These are phyloP conservation scores for Backusella mclennaniae DNA, from an alignment of 192 early-diverging fungal species.

Conservation along the genomic window DNA sequence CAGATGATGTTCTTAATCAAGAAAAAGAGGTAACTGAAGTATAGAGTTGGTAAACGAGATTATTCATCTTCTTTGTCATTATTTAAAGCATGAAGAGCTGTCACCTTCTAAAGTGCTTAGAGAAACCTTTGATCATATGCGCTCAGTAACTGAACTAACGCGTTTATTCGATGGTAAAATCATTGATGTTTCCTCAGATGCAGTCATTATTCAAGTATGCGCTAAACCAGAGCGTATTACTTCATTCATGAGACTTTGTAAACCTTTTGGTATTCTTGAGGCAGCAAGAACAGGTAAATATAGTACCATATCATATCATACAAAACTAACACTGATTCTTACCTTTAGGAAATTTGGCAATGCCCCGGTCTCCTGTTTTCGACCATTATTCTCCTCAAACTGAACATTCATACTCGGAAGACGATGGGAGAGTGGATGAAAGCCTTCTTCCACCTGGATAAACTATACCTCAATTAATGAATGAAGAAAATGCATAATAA, in stretches of 20 bases:
- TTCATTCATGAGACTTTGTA: slow-evolving; percentile 87
- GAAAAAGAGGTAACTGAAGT: slow-evolving; percentile 8
- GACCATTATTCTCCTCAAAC: slow-evolving; percentile 68
- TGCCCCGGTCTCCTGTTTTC: slow-evolving; percentile 85
- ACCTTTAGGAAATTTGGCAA: slow-evolving; percentile 81
- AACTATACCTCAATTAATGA: not conserved
- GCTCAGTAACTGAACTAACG: slow-evolving; percentile 76
- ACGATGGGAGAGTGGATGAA: slow-evolving; percentile 70
- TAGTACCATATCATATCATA: not conserved
- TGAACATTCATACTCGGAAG: slow-evolving; percentile 48
- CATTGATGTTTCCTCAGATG: slow-evolving; percentile 85
- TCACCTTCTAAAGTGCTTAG: slow-evolving; percentile 42
- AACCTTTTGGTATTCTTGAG: slow-evolving; percentile 95
- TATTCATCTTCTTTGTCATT: not conserved
- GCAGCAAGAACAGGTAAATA: slow-evolving; percentile 78
- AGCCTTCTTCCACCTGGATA: slow-evolving; percentile 92
- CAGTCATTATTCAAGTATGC: slow-evolving; percentile 78
- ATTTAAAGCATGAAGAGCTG: too few relatives aligned
- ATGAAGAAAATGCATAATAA: not conserved
- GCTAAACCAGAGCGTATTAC: slow-evolving; percentile 87
- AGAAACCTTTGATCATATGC: slow-evolving; percentile 60
- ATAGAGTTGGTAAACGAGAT: not conserved
- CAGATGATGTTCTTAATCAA: slow-evolving; percentile 5
- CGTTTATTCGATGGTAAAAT: slow-evolving; percentile 82
- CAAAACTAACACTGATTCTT: not conserved